Evolutionary conservation across 208 protist genomes (phyloP).

Genomic region (Crithidia sp.): DNA sequence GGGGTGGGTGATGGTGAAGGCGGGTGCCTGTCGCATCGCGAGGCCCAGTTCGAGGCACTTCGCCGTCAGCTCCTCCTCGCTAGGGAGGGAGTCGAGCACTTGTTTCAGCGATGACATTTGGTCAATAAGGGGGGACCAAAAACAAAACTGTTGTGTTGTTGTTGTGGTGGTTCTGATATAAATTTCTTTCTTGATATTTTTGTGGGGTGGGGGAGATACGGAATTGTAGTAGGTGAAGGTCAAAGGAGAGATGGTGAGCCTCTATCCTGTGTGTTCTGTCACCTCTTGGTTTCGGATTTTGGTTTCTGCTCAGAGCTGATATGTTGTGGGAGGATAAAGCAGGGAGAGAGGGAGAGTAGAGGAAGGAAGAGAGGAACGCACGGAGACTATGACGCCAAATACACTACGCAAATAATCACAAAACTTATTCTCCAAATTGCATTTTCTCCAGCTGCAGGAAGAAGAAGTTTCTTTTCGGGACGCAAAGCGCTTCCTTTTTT

Average conservation of each 20-base stretch:
- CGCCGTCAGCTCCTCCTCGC: constrained; percentile 64
- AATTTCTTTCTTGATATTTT: background rate
- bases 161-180: too few relatives aligned
- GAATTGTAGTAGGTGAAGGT: background rate
- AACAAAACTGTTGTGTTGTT: too few relatives aligned
- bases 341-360: constrained; percentile 3
- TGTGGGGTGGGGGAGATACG: background rate
- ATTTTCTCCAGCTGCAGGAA: too few relatives aligned
- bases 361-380: background rate
- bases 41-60: constrained; percentile 82
- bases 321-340: background rate
- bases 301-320: too few relatives aligned
- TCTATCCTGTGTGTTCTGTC: too few relatives aligned
- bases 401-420: background rate
- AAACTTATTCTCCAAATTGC: too few relatives aligned
- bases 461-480: too few relatives aligned
- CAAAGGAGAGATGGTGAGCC: too few relatives aligned
- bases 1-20: constrained; percentile 49
- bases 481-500: too few relatives aligned
- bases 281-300: too few relatives aligned
- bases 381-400: background rate
- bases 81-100: constrained; percentile 33
- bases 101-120: background rate
- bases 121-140: too few relatives aligned
- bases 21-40: constrained; percentile 56